Conservation (phyloP, 257 asterid genomes). For the Salvia hispanica region DNA sequence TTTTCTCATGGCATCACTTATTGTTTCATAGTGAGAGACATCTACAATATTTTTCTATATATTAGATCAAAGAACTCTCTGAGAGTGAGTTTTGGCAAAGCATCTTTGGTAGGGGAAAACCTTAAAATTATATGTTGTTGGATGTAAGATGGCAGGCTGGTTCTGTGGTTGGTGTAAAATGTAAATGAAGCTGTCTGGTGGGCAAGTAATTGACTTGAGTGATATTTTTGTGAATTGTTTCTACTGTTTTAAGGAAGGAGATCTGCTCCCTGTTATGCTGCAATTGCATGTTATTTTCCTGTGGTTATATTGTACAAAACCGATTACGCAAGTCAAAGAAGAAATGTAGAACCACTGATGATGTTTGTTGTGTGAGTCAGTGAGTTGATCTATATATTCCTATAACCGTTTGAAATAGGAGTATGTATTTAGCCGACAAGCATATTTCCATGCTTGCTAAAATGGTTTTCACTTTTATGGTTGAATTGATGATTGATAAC, state of each 20-base stretch:
- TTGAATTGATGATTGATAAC: slow-evolving; percentile 46
- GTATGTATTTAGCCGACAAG: not conserved
- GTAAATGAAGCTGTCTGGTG: not conserved
- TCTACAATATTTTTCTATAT: not conserved
- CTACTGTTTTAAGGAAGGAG: not conserved
- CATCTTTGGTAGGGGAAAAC: too few relatives aligned
- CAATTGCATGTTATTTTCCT: not conserved
- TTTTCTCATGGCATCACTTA: not conserved
- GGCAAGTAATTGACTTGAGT: not conserved
- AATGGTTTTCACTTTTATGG: slow-evolving; percentile 27
- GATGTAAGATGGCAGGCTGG: not conserved
- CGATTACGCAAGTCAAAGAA: not conserved
- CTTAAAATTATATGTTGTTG: too few relatives aligned
- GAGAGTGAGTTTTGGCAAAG: not conserved
- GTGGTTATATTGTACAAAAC: not conserved
- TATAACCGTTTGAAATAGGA: slow-evolving; percentile 5
- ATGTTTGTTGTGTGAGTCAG: not conserved
- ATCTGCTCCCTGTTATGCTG: not conserved
- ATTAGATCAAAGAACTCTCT: not conserved
- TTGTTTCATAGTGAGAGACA: not conserved
- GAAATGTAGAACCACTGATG: not conserved
- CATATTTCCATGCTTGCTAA: slow-evolving; percentile 17
- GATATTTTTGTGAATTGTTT: slow-evolving; percentile 12
- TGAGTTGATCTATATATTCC: slow-evolving; percentile 9
- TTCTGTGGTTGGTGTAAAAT: not conserved